phyloP scores from a whole-genome alignment of 257 asterid genomes.

The Lantana camara region DNA sequence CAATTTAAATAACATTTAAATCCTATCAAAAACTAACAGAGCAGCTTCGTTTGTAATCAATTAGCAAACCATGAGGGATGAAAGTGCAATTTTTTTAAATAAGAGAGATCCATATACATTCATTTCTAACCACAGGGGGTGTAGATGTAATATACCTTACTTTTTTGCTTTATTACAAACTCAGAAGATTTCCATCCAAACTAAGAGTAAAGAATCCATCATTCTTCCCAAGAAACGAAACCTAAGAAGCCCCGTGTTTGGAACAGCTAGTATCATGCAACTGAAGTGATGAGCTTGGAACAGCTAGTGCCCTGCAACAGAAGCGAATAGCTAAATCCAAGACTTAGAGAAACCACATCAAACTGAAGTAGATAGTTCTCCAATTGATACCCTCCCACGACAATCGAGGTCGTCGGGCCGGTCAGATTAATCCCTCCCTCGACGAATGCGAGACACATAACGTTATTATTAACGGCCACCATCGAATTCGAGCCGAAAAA shows the following conservation, averaged over 20 bases:
- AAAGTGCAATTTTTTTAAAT: no score
- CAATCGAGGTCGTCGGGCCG: constrained; percentile 43
- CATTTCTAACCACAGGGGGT: no score
- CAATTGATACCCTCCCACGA: constrained; percentile 55
- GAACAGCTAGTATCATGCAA: constrained; percentile 44
- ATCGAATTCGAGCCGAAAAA: constrained; percentile 49
- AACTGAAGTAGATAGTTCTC: constrained; percentile 54
- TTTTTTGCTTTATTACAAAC: no score
- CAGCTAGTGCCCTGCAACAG: constrained; percentile 40
- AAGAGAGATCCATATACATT: no score
- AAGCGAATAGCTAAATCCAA: constrained; percentile 48
- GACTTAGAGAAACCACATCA: constrained; percentile 35
- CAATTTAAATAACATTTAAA: no score
- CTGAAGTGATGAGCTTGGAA: constrained; percentile 40
- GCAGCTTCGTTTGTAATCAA: no score
- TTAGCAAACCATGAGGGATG: no score
- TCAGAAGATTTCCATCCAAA: no score
- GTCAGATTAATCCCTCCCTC: constrained; percentile 29
- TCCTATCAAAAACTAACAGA: no score
- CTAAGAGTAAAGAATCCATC: no score
- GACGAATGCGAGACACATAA: constrained; percentile 53
- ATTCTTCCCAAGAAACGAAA: no score
- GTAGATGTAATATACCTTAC: no score
- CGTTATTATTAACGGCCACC: constrained; percentile 35
- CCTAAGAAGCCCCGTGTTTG: constrained; percentile 36